Percentiles rank a stretch among this genome's conserved stretches.
phyloP scores from a whole-genome alignment of 1,284 basidiomycete genomes.

The Melanopsichium pennsylvanicum region DNA sequence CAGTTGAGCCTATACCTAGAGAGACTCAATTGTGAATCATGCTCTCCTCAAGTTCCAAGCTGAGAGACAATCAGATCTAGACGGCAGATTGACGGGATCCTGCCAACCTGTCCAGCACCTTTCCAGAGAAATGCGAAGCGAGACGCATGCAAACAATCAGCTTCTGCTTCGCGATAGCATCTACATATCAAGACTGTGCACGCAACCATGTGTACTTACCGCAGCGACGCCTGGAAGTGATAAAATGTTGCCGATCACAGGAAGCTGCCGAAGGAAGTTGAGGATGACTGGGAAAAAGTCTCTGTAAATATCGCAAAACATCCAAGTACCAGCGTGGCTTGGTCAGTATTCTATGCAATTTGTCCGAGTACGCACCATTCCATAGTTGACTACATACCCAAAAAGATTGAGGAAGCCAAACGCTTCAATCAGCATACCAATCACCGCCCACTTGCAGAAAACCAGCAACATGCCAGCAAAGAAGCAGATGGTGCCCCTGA shows the following conservation, averaged over 20 bases:
- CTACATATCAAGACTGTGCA: no score
- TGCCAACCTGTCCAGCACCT: conserved; percentile 67
- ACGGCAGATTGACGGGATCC: conserved; percentile 67
- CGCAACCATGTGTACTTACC: conserved; percentile 49
- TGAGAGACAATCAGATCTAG: conserved; percentile 15
- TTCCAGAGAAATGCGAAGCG: no score
- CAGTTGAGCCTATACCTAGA: no score
- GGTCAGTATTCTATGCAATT: not conserved
- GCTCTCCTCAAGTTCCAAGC: no score
- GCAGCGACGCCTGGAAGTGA: conserved; percentile 74
- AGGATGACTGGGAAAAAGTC: conserved; percentile 99
- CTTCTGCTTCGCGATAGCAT: no score
- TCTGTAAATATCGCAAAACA: conserved; percentile 68
- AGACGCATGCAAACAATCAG: not conserved
- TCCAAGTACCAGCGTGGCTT: no score
- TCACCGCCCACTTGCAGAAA: conserved; percentile 89
- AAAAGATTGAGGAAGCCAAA: conserved; percentile 88
- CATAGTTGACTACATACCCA: conserved; percentile 73
- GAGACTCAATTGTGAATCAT: no score
- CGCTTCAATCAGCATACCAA: conserved; percentile 91
- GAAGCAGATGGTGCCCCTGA: conserved; percentile 76
- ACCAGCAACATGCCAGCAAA: conserved; percentile 69
- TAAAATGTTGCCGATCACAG: conserved; percentile 86
- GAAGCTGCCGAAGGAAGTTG: conserved; percentile 92
- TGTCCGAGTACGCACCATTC: not conserved